phyloP scores from a whole-genome alignment of 148 eudicot species.

The Chenopodium suecicum region DNA sequence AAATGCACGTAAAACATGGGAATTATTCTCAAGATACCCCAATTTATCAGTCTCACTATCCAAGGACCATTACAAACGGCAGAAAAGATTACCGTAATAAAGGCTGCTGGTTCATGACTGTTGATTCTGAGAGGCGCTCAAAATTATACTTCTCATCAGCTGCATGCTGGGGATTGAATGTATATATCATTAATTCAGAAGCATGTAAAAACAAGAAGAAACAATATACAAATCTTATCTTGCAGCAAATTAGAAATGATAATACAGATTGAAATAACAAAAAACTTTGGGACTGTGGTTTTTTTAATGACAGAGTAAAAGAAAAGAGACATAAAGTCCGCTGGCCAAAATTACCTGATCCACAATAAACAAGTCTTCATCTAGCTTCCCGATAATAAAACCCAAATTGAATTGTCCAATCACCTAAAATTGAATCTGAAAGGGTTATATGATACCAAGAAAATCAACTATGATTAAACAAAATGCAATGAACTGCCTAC shows the following conservation, averaged over 20 bases:
- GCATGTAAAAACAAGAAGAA: not conserved
- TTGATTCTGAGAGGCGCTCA: slow-evolving; percentile 74
- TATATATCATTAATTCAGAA: not conserved
- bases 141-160: slow-evolving; percentile 98
- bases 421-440: slow-evolving; percentile 38
- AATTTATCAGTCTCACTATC: not conserved
- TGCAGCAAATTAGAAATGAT: not conserved
- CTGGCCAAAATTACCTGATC: slow-evolving; percentile 64
- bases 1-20: not conserved
- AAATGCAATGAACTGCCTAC: not conserved
- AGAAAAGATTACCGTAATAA: slow-evolving; percentile 54
- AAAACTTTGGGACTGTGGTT: not conserved
- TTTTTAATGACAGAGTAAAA: not conserved
- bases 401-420: slow-evolving; percentile 98
- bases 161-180: slow-evolving; percentile 66
- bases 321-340: not conserved
- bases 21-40: not conserved
- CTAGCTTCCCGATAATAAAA: slow-evolving; percentile 85
- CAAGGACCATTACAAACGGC: not conserved
- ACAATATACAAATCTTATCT: not conserved
- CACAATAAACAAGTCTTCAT: slow-evolving; percentile 85
- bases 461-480: not conserved
- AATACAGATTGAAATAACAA: not conserved
- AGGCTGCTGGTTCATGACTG: slow-evolving; percentile 89
- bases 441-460: not conserved